Percentiles rank a stretch among this genome's conserved stretches.
These are phyloP conservation scores for Cercophora scortea DNA, from an alignment of 495 filamentous ascomycete species.

Conservation along the genomic window DNA sequence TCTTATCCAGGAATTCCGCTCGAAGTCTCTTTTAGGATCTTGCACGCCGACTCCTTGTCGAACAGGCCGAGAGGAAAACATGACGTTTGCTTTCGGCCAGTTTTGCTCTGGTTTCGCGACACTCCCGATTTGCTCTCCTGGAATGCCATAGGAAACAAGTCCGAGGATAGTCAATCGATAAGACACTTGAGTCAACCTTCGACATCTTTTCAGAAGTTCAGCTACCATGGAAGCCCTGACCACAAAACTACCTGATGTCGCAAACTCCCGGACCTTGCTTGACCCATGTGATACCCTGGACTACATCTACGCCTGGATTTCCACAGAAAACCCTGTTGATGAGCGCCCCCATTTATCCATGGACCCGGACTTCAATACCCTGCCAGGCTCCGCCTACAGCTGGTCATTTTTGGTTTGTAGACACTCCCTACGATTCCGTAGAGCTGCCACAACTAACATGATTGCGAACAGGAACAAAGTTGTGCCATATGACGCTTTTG, in stretches of 20 bases:
- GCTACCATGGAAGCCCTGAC: too few relatives aligned
- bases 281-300: neutral
- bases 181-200: too few relatives aligned
- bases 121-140: neutral
- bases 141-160: neutral
- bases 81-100: neutral
- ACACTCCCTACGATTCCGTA: constrained; percentile 2
- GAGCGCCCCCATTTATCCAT: neutral
- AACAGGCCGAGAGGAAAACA: neutral
- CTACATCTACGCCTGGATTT: neutral
- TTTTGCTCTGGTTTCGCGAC: neutral
- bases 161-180: too few relatives aligned
- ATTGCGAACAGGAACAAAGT: constrained; percentile 36
- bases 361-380: neutral
- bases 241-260: too few relatives aligned
- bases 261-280: neutral
- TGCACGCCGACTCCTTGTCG: neutral
- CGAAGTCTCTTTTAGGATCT: neutral
- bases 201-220: too few relatives aligned
- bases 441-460: constrained; percentile 8
- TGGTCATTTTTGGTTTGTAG: constrained; percentile 14
- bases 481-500: constrained; percentile 31
- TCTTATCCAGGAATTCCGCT: neutral
- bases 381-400: neutral
- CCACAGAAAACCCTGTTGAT: neutral